Base-by-base conservation (phyloP, 2,329 filamentous ascomycete species). In the Ciborinia camelliae region DNA sequence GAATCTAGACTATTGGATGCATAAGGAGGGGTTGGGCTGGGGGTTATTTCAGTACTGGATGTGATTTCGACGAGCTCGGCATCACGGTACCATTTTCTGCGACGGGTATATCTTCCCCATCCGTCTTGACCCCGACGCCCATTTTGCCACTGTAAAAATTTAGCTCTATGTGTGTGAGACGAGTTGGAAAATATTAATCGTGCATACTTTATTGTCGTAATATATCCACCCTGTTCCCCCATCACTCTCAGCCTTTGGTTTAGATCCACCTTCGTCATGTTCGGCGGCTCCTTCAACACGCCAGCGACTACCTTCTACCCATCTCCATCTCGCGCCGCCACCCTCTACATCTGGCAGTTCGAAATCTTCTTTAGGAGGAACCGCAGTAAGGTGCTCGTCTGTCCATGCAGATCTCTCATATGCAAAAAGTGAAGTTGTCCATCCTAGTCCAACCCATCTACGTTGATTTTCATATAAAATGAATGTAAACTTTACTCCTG, bases 391-490 rank as follows among this genome's bases (percentile, higher is more conserved):
- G 75, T 97, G 92, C 77, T 99, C 95, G 76, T 99, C 95, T 0
- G 95, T 97, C 94, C 95, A 99, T 0, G 93, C 84, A 1, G 89
- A 84, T 50, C 95, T 84, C 75, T 99, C 95, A 73, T 97, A 96
- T 0, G 92, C 88, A 69, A 99, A 92, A 67, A 99, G 81, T 47
- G 89, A 96, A 2, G 89, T 89, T 0, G 95, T 98, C 93, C 95
- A 99, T 0, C 95, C 95, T 15, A 99, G 84, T 1, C 93, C 94
- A 4, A 99, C 80, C 95, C 95, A 99, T 61, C 95, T 86, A 50
- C 95, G 86, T 77, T 99, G 95, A 72, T 99, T 99, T 76, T 99
- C 95, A 73, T 93, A 98, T 2, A 99, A 83, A 55, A 95, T 93
- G 68, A 99, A 99, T 0, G 95, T 99, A 73, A 99, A 99, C 52